A percentile compares a stretch with the other conserved stretches of the same genome.
Evolutionary conservation across 345 rosid genomes (phyloP).

Genomic region (Jatropha curcas): DNA sequence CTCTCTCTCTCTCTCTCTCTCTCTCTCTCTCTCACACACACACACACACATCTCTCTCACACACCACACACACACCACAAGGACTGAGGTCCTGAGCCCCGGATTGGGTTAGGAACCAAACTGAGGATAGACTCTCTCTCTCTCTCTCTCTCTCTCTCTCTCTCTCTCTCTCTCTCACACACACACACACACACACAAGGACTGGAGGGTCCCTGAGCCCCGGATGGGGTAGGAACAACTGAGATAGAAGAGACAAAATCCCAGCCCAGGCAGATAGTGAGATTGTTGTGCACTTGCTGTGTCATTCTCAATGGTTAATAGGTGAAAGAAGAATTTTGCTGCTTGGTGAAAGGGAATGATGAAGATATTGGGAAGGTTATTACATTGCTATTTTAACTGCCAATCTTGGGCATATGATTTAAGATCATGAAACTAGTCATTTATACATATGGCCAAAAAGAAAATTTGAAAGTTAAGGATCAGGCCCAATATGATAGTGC

Average conservation of each 20-base stretch:
- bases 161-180: neutral
- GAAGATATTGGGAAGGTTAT: neutral
- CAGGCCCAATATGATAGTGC: neutral
- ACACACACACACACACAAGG: too few species aligned
- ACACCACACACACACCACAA: too few species aligned
- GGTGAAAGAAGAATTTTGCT: neutral
- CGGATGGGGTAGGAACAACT: neutral
- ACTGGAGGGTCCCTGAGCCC: neutral
- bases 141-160: neutral
- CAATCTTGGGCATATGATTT: neutral
- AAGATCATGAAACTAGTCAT: neutral
- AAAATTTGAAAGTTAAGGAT: neutral
- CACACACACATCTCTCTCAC: too few species aligned
- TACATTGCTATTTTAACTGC: too few species aligned
- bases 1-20: too few species aligned
- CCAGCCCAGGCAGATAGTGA: conserved; percentile 7
- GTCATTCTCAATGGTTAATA: conserved; percentile 1
- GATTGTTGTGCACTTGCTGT: neutral
- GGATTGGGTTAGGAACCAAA: too few species aligned
- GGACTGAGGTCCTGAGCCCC: too few species aligned
- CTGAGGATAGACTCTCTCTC: too few species aligned
- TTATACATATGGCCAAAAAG: neutral
- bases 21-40: too few species aligned
- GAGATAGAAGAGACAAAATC: conserved; percentile 17
- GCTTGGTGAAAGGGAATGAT: too few species aligned